Conservation (phyloP, 148 eudicot genomes). For the Euryodendron excelsum region DNA sequence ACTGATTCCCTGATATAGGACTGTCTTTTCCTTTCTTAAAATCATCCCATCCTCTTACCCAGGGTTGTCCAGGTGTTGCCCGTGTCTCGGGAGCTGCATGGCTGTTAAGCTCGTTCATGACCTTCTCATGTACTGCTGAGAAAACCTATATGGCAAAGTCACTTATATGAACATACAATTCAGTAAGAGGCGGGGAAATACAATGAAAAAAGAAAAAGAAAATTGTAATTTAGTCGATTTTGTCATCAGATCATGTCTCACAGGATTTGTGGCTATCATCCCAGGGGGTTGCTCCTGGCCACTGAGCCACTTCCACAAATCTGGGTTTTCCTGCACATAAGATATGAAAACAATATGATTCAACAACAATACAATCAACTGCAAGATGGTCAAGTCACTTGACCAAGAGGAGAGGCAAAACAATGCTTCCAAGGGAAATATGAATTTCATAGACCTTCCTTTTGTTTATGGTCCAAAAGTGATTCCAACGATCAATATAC, state of each 20-base stretch:
- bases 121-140: slow-evolving; percentile 60
- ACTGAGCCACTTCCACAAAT: slow-evolving; percentile 91
- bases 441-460: background rate
- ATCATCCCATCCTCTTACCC: slow-evolving; percentile 99
- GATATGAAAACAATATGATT: background rate
- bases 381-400: background rate
- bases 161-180: background rate
- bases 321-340: slow-evolving; percentile 79
- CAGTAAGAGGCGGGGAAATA: background rate
- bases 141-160: slow-evolving; percentile 49
- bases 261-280: slow-evolving; percentile 58
- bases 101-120: slow-evolving; percentile 56
- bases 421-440: background rate
- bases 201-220: background rate
- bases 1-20: slow-evolving; percentile 85
- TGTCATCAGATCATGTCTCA: slow-evolving; percentile 29
- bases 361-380: background rate
- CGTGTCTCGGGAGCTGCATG: slow-evolving; percentile 82
- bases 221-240: background rate
- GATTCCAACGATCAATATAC: no score
- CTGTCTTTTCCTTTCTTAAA: slow-evolving; percentile 68
- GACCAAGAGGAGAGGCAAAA: background rate
- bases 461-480: background rate
- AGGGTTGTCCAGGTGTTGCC: slow-evolving; percentile 74
- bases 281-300: slow-evolving; percentile 88